phyloP scores from a whole-genome alignment of 176 grass and related monocot species.

The Musa acuminata region DNA sequence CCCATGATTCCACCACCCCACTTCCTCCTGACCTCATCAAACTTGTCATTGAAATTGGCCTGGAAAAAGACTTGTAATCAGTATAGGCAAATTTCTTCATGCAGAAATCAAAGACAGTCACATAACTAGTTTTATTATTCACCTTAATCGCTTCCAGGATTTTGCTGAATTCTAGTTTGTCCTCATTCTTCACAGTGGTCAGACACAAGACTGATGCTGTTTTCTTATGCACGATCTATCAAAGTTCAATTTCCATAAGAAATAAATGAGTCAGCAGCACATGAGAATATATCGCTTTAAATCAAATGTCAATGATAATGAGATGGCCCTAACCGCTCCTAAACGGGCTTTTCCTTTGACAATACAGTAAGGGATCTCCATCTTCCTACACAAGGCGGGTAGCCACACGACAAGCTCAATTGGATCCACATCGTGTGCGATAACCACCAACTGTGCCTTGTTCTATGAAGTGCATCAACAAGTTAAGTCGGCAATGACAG shows the following conservation, averaged over 20 bases:
- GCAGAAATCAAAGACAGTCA: background rate
- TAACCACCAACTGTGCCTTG: slow-evolving; percentile 1
- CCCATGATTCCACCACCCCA: slow-evolving; percentile 7
- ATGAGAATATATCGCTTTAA: background rate
- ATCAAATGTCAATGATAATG: background rate
- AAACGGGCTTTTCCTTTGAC: slow-evolving; percentile 1
- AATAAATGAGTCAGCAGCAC: background rate
- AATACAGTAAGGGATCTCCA: slow-evolving; percentile 2
- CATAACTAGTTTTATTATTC: background rate
- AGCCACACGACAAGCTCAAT: slow-evolving; percentile 1
- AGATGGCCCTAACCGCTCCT: background rate
- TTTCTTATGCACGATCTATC: background rate
- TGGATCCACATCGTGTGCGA: background rate
- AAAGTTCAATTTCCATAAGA: background rate
- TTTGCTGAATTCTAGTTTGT: slow-evolving; percentile 1
- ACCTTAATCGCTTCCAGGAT: slow-evolving; percentile 2
- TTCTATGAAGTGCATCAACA: background rate
- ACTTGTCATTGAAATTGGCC: slow-evolving; percentile 4
- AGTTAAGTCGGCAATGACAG: background rate
- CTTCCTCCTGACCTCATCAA: background rate
- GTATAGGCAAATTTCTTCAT: background rate
- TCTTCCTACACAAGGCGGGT: background rate
- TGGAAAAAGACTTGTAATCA: background rate
- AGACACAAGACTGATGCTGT: background rate
- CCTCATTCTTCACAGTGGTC: background rate